Base-by-base conservation (phyloP, 2,329 filamentous ascomycete genomes). In the Beauveria sp. region DNA sequence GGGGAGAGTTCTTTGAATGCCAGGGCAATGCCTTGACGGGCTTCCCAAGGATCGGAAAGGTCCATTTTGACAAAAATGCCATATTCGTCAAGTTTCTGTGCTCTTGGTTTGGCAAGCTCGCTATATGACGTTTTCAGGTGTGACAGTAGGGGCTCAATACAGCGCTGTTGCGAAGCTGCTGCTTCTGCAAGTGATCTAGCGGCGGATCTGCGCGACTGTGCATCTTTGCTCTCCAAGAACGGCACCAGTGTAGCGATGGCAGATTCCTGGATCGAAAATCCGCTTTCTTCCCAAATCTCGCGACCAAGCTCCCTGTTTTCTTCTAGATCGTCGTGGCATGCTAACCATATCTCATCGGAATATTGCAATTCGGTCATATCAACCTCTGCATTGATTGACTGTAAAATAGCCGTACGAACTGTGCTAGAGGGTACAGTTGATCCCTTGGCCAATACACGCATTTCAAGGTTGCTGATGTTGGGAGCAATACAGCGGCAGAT, bases 261-360 rank as follows among this genome's bases (percentile, higher is more conserved):
- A 7, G 88, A 80, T 22, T 84, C 77, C 1, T 84, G 82, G 14
- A 93, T 77, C 63, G 88, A 77, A 64, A 98, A 88, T 8, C 85
- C 88, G 71, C 93, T 96, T 70, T 97, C 95, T 69, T 96, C 91
- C 95, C 95, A 99, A 42, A 99, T 96, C 14, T 93, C 90, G 57
- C 82, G 83, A 7, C 90, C 93, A 59, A 96, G 80, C 51, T 92
- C 90, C 9, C 83, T 83, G 68, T 98, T 98, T 72, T 98, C 93
- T 49, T 89, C 85, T 22, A 91, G 85, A 67, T 96, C 91, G 66
- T 99, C 95, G 69, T 99, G 93, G 69, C 88, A 93, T 49, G 90
- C 90, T 48, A 99, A 81, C 92, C 92, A 99, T 24, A 99, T 89
- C 71, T 98, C 90, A 64, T 95, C 88, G 3, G 89, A 95, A 69